Evolutionary conservation across 108 stramenopile species (phyloP).

Genomic region (Mediolabrus comicus): DNA sequence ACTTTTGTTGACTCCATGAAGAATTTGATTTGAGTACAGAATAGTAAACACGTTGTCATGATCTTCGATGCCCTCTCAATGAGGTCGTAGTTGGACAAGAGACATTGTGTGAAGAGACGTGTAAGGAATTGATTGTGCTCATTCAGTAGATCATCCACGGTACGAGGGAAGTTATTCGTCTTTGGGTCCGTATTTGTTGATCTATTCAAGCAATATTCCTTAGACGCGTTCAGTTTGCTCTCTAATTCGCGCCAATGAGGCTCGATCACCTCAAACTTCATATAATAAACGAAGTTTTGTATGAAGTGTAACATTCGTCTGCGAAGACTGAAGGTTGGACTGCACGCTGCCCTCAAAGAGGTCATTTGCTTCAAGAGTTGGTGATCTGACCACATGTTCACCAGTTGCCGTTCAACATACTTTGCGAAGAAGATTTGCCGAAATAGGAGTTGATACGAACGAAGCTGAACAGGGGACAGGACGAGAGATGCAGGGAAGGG

Average conservation of each 20-base stretch:
- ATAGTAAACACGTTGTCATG: constrained; percentile 81
- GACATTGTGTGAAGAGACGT: constrained; percentile 86
- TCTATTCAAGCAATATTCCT: constrained; percentile 15
- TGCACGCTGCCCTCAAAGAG: constrained; percentile 64
- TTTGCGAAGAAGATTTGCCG: constrained; percentile 98
- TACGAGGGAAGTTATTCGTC: constrained; percentile 43
- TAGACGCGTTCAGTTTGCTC: constrained; percentile 33
- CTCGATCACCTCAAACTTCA: constrained; percentile 96
- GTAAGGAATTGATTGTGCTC: constrained; percentile 89
- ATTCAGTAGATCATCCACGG: constrained; percentile 86
- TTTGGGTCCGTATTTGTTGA: background rate
- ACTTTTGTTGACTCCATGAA: constrained; percentile 78
- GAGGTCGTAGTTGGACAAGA: constrained; percentile 87
- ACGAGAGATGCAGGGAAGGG: constrained; percentile 93
- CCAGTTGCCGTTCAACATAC: constrained; percentile 94
- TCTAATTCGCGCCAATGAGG: constrained; percentile 88
- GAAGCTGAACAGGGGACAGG: constrained; percentile 70
- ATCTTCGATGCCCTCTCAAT: constrained; percentile 68
- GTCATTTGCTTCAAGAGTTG: constrained; percentile 88
- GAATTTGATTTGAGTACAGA: constrained; percentile 81
- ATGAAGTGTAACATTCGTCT: constrained; percentile 98
- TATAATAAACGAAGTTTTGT: constrained; percentile 97
- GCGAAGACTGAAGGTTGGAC: constrained; percentile 82
- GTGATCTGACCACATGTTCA: constrained; percentile 87
- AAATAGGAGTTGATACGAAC: constrained; percentile 95